Evolutionary conservation across 164 flowering plant species (phyloP), one percentile per base, ranked within the genome.

Genomic region (Platanus orientalis): DNA sequence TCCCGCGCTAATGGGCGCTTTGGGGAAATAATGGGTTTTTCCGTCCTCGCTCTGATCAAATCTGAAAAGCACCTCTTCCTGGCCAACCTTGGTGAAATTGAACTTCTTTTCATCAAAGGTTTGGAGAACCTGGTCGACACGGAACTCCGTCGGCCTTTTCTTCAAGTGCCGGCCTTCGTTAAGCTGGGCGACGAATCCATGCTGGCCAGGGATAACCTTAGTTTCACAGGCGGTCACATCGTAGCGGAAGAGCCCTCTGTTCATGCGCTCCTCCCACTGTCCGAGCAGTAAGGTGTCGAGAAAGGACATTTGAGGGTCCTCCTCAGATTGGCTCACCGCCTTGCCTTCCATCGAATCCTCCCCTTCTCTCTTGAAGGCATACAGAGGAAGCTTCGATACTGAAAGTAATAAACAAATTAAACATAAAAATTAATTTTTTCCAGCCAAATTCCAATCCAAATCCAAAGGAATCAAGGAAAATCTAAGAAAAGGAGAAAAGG

Each of bases 21-120:
- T 68, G 12, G 81, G 78, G 63, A 66, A 58, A 73, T 73, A 88
- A 14, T 71, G 75, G 36, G 73, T 47, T 30, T 67, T 57, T 17
- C 62, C 54, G 21, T 73, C 80, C 30, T 76, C 70, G 61, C 81
- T 80, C 44, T 72, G 78, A 53, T 86, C 83, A 59, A 90, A 90
- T 64, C 75, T 70, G 71, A 90, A 88, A 48, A 89, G 84, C 52
- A 83, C 84, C 69, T 91, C 96, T 62, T 92, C 98, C 59, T 89
- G 90, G 12, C 98, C 98, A 71, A 89, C 85, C 68, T 92, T 89
- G 47, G 90, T 88, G 78, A 92, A 92, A 61, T 88, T 92, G 84
- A 92, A 92, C 64, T 89, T 89, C 65, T 39, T 82, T 44, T 63
- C 84, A 70, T 92, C 98, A 66, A 92, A 92, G 11, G 92, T 80